phyloP scores from a whole-genome alignment of 2,329 filamentous ascomycete species.

The Zymoseptoria tritici region DNA sequence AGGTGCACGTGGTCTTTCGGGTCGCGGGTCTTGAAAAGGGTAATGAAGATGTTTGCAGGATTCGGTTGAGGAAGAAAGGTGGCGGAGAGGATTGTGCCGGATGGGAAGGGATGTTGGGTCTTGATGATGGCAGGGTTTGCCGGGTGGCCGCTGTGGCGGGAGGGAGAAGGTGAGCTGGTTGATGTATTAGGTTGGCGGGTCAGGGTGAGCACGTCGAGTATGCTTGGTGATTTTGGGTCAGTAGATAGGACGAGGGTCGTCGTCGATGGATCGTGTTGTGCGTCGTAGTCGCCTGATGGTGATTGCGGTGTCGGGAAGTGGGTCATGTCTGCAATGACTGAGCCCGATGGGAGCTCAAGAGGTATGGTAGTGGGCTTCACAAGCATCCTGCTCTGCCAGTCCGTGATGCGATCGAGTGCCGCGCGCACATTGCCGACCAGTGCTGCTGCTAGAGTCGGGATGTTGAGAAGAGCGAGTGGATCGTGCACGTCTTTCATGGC shows the following conservation, averaged over 20 bases:
- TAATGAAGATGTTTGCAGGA: neutral
- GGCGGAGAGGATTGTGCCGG: conserved; percentile 57
- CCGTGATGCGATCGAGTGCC: conserved; percentile 32
- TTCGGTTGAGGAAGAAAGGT: conserved; percentile 37
- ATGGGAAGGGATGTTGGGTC: conserved; percentile 33
- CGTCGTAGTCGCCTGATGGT: neutral
- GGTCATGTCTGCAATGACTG: conserved; percentile 8
- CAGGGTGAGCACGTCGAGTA: neutral
- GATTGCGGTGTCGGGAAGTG: conserved; percentile 3
- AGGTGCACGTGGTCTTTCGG: neutral
- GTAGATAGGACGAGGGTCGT: neutral
- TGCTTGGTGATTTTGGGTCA: neutral
- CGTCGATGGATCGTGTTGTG: neutral
- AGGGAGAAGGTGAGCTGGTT: neutral
- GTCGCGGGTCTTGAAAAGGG: neutral
- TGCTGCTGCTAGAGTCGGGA: conserved; percentile 21
- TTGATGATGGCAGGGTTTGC: neutral
- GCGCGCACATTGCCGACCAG: conserved; percentile 17
- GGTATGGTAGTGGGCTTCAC: conserved; percentile 7
- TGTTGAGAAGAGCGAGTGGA: conserved; percentile 17
- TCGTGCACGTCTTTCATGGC: conserved; percentile 13
- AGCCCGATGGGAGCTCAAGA: neutral
- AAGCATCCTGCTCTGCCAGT: conserved; percentile 35
- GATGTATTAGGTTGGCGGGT: neutral
- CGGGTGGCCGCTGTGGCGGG: neutral